Evolutionary conservation across 495 filamentous ascomycete genomes (phyloP).

Genomic region (Talaromyces proteolyticus): DNA sequence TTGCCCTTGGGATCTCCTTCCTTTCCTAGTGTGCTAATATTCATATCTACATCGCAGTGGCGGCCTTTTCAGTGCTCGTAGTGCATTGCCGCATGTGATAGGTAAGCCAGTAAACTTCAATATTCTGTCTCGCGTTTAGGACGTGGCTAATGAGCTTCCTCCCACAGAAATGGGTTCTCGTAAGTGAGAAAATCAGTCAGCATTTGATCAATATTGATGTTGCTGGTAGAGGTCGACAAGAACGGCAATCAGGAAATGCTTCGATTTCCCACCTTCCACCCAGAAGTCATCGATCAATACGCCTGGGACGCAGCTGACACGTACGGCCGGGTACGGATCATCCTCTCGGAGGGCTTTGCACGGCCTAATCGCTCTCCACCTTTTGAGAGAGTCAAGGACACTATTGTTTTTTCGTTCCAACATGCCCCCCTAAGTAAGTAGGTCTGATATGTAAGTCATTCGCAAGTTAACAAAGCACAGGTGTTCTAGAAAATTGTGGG

Average conservation of each 20-base stretch:
- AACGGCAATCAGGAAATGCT: conserved; percentile 56
- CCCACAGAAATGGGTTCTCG: conserved; percentile 21
- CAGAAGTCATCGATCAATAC: conserved; percentile 61
- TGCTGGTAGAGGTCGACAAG: conserved; percentile 49
- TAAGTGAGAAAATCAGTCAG: conserved; percentile 1
- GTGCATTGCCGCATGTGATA: conserved; percentile 58
- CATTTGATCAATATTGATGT: conserved; percentile 8
- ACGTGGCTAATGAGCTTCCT: background rate
- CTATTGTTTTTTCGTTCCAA: conserved; percentile 78
- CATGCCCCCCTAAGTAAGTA: conserved; percentile 72
- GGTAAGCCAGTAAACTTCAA: conserved; percentile 22
- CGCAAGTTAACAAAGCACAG: conserved; percentile 29
- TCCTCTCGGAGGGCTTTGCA: conserved; percentile 69
- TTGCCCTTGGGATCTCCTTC: conserved; percentile 1
- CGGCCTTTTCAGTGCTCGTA: conserved; percentile 46
- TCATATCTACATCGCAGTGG: conserved; percentile 28
- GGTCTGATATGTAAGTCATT: background rate
- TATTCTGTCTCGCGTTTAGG: background rate
- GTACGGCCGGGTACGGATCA: conserved; percentile 67
- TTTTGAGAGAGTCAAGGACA: conserved; percentile 66
- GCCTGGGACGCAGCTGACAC: conserved; percentile 70
- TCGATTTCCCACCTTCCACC: conserved; percentile 69
- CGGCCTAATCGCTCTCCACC: conserved; percentile 39
- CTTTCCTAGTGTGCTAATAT: background rate
- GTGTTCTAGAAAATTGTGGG: conserved; percentile 66